Percentiles rank a stretch among this genome's conserved stretches.
Evolutionary conservation across 2,329 filamentous ascomycete genomes (phyloP).

Genomic region (Beauveria rudraprayagi): DNA sequence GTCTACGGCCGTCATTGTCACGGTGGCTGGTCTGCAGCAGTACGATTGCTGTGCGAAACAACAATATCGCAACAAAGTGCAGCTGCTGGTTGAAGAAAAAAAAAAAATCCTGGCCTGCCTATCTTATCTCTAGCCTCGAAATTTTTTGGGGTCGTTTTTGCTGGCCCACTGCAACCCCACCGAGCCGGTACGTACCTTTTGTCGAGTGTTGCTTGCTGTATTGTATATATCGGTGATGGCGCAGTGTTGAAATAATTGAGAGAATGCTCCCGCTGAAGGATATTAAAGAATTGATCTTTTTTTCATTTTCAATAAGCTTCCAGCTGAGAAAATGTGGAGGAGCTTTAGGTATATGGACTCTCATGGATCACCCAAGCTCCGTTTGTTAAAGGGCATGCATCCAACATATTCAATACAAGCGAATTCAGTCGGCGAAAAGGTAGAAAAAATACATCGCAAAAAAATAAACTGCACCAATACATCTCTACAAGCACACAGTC

Average conservation of each 20-base stretch:
- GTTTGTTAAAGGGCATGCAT: no score
- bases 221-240: not conserved
- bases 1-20: conserved; percentile 56
- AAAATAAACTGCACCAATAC: no score
- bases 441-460: no score
- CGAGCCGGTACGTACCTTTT: not conserved
- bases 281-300: not conserved
- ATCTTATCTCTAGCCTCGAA: conserved; percentile 16
- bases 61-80: not conserved
- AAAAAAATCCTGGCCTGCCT: conserved; percentile 19
- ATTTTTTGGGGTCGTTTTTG: conserved; percentile 19
- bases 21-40: conserved; percentile 8
- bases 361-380: no score
- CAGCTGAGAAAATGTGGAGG: no score
- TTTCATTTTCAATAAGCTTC: no score
- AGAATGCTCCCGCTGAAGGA: not conserved
- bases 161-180: not conserved
- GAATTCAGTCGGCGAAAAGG: no score
- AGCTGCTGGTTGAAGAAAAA: conserved; percentile 16
- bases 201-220: not conserved
- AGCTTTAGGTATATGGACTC: no score
- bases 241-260: not conserved
- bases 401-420: no score
- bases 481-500: no score
- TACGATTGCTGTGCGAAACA: not conserved